A percentile compares a stretch with the other conserved stretches of the same genome.
These are phyloP conservation scores for Gossypium trilobum DNA, from an alignment of 441 rosid genomes.

Conservation along the genomic window DNA sequence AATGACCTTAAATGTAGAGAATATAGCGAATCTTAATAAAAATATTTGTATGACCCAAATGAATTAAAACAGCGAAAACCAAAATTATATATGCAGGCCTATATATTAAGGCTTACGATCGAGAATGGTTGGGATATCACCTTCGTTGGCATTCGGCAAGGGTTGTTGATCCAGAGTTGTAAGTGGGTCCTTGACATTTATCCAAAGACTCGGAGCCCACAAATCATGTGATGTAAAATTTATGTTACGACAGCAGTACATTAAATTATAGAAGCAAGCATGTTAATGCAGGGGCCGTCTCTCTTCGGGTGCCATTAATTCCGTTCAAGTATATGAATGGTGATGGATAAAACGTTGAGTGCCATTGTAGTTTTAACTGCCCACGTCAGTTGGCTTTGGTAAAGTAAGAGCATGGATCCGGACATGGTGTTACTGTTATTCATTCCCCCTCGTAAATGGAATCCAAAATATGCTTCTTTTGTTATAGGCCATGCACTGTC, in stretches of 20 bases:
- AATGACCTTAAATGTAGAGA: too few relatives aligned
- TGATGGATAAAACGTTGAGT: not conserved
- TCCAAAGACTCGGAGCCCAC: not conserved
- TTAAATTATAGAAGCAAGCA: not conserved
- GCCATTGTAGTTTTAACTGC: not conserved
- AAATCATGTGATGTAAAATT: constrained; percentile 23
- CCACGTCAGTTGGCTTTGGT: not conserved
- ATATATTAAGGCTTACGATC: not conserved
- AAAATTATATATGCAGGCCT: too few relatives aligned
- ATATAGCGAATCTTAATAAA: too few relatives aligned
- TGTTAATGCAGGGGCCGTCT: constrained; percentile 10
- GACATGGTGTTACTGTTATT: not conserved
- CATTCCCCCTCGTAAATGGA: not conserved
- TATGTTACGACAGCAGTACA: constrained; percentile 1
- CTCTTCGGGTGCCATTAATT: not conserved
- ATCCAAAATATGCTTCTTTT: not conserved
- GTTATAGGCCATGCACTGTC: not conserved
- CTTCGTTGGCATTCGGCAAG: not conserved
- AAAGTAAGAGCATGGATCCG: not conserved
- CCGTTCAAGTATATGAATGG: not conserved
- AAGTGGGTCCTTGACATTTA: constrained; percentile 5
- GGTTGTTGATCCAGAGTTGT: constrained; percentile 1
- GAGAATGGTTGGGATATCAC: not conserved
- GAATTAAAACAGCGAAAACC: too few relatives aligned
- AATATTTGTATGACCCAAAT: too few relatives aligned